Conservation (phyloP, 1,284 basidiomycete species). For the Ganoderma sinense region DNA sequence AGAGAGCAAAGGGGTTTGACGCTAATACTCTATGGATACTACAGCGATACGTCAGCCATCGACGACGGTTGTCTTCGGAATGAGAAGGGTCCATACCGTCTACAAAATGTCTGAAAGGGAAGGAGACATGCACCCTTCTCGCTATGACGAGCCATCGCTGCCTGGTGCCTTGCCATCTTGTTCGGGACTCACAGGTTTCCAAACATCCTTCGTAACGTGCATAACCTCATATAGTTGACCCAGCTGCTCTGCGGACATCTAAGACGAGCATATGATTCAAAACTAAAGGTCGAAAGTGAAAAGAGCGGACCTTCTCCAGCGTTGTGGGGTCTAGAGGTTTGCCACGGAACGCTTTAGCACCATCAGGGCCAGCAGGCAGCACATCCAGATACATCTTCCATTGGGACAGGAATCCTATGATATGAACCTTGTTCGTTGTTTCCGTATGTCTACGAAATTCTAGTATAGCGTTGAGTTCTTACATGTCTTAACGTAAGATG, state of each 20-base stretch:
- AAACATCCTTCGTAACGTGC: conserved; percentile 87
- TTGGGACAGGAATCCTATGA: conserved; percentile 92
- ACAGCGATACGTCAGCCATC: not conserved
- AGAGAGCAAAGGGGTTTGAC: not conserved
- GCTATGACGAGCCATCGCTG: conserved; percentile 15
- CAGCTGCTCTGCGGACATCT: conserved; percentile 93
- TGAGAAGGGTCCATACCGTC: not conserved
- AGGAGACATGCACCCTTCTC: not conserved
- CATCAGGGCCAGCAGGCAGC: conserved; percentile 55
- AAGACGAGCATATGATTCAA: not conserved
- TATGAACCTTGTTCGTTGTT: conserved; percentile 86
- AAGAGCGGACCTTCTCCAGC: conserved; percentile 76
- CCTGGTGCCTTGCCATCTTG: conserved; percentile 19
- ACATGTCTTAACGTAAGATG: not conserved
- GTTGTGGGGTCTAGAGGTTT: conserved; percentile 77
- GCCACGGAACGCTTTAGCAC: conserved; percentile 60
- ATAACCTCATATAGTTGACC: conserved; percentile 93
- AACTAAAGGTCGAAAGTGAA: not conserved
- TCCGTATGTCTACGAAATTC: conserved; percentile 86
- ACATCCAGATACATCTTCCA: conserved; percentile 93
- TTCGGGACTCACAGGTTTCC: conserved; percentile 61
- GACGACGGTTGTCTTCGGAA: not conserved
- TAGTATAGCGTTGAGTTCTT: conserved; percentile 37
- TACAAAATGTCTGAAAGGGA: not conserved
- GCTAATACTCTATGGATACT: not conserved